Conservation (phyloP, 2,329 filamentous ascomycete species). For the Myrmaecium sp. region DNA sequence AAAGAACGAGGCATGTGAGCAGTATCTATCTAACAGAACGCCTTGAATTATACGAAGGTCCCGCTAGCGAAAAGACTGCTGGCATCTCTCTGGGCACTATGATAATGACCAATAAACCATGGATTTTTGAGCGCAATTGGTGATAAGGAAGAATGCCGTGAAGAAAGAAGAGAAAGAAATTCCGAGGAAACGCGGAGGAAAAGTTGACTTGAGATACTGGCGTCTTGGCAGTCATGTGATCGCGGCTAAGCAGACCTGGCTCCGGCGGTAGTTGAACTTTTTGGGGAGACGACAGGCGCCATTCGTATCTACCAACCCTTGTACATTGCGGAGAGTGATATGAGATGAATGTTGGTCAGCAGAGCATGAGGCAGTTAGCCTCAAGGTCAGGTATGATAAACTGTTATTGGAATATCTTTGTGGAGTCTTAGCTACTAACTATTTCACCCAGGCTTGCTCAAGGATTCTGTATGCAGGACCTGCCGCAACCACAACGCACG, state of each 20-base stretch:
- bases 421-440: slow-evolving; percentile 3
- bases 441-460: slow-evolving; percentile 13
- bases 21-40: slow-evolving; percentile 94
- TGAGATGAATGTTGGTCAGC: slow-evolving; percentile 27
- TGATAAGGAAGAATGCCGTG: slow-evolving; percentile 81
- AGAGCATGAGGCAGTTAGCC: slow-evolving; percentile 27
- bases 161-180: slow-evolving; percentile 26
- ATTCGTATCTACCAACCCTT: slow-evolving; percentile 2
- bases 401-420: slow-evolving; percentile 4
- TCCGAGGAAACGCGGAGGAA: slow-evolving; percentile 6
- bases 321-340: slow-evolving; percentile 5
- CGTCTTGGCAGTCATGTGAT: not conserved
- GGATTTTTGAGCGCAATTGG: slow-evolving; percentile 54
- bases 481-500: slow-evolving; percentile 25
- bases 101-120: slow-evolving; percentile 66
- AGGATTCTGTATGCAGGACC: slow-evolving; percentile 28
- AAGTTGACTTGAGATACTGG: slow-evolving; percentile 3
- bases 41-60: slow-evolving; percentile 62
- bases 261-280: no score
- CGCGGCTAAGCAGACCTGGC: no score
- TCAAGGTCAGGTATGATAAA: slow-evolving; percentile 20
- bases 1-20: slow-evolving; percentile 47
- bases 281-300: slow-evolving; percentile 2
- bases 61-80: slow-evolving; percentile 97
- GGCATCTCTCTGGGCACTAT: slow-evolving; percentile 63